Base-by-base conservation (phyloP, 306 rosid genomes). In the Ochetophila trinervis region DNA sequence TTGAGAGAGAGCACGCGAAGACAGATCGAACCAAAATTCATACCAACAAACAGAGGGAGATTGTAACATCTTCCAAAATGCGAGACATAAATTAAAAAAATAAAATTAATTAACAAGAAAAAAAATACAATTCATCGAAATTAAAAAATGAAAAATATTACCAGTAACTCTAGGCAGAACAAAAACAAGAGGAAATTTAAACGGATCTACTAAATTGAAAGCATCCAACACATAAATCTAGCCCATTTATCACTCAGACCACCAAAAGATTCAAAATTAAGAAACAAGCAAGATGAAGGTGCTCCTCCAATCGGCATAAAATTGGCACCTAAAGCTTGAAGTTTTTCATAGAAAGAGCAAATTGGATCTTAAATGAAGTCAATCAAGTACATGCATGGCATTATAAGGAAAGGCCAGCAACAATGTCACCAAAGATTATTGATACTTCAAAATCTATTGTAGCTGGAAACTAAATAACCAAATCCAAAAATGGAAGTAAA, bases 301-400 rank as follows among this genome's bases (percentile, higher is more conserved):
- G 9, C 34, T 65, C 60, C 32, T 53, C 24, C 50, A 65, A 53
- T 19, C 70, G 36, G 5, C 35, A 13, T 65, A 35, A 52, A 50
- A 22, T 32, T 12, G 16, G 6, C 23, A n/a, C 2, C 44, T 1
- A 52, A 11, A 48, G 5, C 2, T 40, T n/a, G 20, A 8, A n/a
- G 16, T 24, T 63, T 5, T 23, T 3, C n/a, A 49, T 1, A 49
- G 4, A 7, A 3, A 27, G 32, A 48, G 22, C 18, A 27, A 55
- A 56, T 24, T 23, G 30, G 62, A 45, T 67, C 72, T 8, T 12
- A 40, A 57, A 67, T 35, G 10, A 16, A 67, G 56, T 67, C 55
- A 56, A 24, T 30, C 60, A 15, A 11, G 30, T 17, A 36, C 54
- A 15, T 23, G 24, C 58, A 53, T 64, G n/a, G n/a, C n/a, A 48